Evolutionary conservation across 768 basidiomycete species (phyloP).

Genomic region (Gyrodon lividus): DNA sequence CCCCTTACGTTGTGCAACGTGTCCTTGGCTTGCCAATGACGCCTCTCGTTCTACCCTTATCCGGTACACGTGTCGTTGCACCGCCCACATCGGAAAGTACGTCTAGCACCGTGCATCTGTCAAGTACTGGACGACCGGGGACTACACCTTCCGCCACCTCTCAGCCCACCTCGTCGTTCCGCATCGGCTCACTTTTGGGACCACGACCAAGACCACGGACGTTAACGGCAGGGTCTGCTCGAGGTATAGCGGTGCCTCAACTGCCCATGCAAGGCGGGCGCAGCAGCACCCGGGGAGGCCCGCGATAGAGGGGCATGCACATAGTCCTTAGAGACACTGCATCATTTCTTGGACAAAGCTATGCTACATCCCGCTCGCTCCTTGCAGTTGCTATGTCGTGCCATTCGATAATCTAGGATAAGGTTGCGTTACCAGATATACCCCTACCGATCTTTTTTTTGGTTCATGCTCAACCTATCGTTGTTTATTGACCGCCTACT

Average conservation of each 20-base stretch:
- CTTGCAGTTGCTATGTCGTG: constrained; percentile 3
- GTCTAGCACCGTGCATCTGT: neutral
- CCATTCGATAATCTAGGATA: constrained; percentile 5
- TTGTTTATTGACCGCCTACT: constrained; percentile 1
- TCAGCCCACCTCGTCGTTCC: constrained; percentile 1
- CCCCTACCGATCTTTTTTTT: constrained; percentile 9
- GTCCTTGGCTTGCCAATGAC: constrained; percentile 30
- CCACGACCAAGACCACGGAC: constrained; percentile 28
- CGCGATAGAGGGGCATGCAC: constrained; percentile 7
- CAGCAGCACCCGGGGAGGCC: constrained; percentile 9
- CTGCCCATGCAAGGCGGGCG: constrained; percentile 34
- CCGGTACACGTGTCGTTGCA: neutral
- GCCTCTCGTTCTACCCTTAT: constrained; percentile 17
- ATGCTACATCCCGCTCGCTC: constrained; percentile 5
- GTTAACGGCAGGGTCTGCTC: constrained; percentile 17
- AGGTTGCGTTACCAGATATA: constrained; percentile 15
- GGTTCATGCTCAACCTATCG: neutral
- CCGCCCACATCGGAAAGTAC: neutral
- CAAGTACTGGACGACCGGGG: constrained; percentile 4
- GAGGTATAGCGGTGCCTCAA: constrained; percentile 21
- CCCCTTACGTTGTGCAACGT: constrained; percentile 32
- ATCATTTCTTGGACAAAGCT: constrained; percentile 21
- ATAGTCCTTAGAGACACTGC: neutral
- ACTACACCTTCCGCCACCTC: constrained; percentile 3
- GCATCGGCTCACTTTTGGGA: constrained; percentile 27